Conservation (phyloP, 305 asterid genomes). For the Rubia balearica region DNA sequence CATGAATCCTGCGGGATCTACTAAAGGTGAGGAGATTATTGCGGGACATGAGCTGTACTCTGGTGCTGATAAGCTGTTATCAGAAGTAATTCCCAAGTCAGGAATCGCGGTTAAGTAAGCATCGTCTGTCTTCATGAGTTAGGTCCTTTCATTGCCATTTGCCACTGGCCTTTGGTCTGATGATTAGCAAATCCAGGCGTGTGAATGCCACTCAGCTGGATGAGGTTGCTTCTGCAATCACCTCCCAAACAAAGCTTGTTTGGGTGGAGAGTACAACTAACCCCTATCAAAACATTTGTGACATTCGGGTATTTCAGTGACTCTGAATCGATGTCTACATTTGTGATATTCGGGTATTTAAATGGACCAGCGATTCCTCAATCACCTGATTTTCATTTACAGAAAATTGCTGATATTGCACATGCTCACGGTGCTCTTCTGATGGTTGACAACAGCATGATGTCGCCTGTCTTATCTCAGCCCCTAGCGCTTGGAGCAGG, state of each 20-base stretch:
- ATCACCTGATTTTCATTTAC: slow-evolving; percentile 14
- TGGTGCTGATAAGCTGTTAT: slow-evolving; percentile 81
- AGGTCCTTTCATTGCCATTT: neutral
- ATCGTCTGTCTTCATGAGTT: slow-evolving; percentile 10
- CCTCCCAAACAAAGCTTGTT: slow-evolving; percentile 70
- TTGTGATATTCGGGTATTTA: neutral
- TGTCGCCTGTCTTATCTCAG: neutral
- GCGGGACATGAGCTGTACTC: slow-evolving; percentile 90
- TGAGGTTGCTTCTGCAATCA: slow-evolving; percentile 61
- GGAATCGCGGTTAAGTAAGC: slow-evolving; percentile 74
- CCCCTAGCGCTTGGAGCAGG: slow-evolving; percentile 25
- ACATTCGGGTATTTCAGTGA: slow-evolving; percentile 52
- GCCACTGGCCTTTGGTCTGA: slow-evolving; percentile 12
- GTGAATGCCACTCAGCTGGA: slow-evolving; percentile 71
- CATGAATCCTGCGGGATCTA: neutral
- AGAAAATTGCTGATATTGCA: slow-evolving; percentile 68
- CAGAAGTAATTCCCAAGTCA: slow-evolving; percentile 58
- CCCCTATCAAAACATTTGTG: slow-evolving; percentile 82
- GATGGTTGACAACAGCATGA: neutral
- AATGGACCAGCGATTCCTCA: slow-evolving; percentile 1
- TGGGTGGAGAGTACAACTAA: slow-evolving; percentile 96
- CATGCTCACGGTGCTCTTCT: neutral
- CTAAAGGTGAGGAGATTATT: slow-evolving; percentile 68
- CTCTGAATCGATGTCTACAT: neutral
- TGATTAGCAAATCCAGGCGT: slow-evolving; percentile 38